phyloP scores from a whole-genome alignment of 371 early-diverging fungal species.

The Rhizopus sp. region DNA sequence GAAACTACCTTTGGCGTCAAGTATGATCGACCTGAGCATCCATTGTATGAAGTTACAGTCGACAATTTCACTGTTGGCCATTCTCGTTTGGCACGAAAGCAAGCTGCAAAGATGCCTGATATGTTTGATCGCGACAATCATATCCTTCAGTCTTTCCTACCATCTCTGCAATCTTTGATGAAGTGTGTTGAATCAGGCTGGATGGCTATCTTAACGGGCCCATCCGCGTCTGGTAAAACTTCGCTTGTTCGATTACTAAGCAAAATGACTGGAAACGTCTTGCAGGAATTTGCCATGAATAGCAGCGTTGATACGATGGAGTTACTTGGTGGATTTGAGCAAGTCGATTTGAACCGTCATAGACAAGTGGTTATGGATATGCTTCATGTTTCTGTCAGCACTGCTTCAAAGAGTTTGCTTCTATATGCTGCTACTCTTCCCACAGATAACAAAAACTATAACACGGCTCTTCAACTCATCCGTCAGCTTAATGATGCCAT shows the following conservation, averaged over 20 bases:
- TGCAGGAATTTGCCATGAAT: conserved; percentile 95
- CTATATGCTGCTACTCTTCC: conserved; percentile 25
- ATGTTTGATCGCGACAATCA: conserved; percentile 52
- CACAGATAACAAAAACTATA: conserved; percentile 16
- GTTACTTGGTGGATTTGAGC: conserved; percentile 96
- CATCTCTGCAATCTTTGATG: conserved; percentile 78
- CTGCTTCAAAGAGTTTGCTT: conserved; percentile 33
- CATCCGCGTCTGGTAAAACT: conserved; percentile 88
- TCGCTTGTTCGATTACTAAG: conserved; percentile 84
- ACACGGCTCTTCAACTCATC: conserved; percentile 29
- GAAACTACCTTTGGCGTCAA: conserved; percentile 61
- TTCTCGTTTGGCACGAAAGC: conserved; percentile 61
- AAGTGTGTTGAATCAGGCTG: conserved; percentile 89
- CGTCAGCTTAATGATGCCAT: conserved; percentile 46
- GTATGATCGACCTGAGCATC: conserved; percentile 45
- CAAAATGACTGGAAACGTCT: conserved; percentile 73
- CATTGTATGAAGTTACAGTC: conserved; percentile 44
- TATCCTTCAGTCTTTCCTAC: conserved; percentile 69
- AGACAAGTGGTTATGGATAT: conserved; percentile 57
- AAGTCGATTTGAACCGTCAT: conserved; percentile 87
- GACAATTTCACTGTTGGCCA: conserved; percentile 66
- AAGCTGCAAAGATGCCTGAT: conserved; percentile 13
- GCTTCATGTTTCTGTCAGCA: conserved; percentile 27
- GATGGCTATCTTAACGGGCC: conserved; percentile 93
- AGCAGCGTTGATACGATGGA: conserved; percentile 94